Base-by-base conservation (phyloP, 2,329 filamentous ascomycete species). In the Fusarium sp. region DNA sequence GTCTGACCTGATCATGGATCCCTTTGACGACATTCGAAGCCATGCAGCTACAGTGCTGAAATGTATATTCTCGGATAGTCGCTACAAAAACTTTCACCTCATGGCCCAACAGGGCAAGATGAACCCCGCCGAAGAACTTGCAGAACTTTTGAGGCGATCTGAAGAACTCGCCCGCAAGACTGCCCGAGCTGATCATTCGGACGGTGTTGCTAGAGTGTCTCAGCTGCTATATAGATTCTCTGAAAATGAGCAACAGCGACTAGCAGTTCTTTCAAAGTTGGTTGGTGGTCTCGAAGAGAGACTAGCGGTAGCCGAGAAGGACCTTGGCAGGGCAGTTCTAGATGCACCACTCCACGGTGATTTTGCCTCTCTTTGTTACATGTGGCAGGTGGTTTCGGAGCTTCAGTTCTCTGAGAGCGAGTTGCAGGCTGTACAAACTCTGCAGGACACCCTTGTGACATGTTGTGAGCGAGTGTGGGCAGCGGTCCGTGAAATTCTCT, bases 1-100 rank as follows among this genome's bases (percentile, higher is more conserved):
- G 8, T 81, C 94, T 15, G 93, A 97, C 76, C 86, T 97, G 22
- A 79, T 97, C 9, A 83, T 97, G 75, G 92, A 99, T 72, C 93
- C 95, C 0, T 99, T 97, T 74, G 96, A 98, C 58, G 96, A 99
- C 77, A 92, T 98, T 6, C 86, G 95, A 69, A 88, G 86, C 43
- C 79, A 81, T 37, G 84, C 88, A 4, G 81, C 83, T 0, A 78
- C 77, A 3, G 79, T 89, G 3, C 71, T 92, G 28, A 77, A 75
- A 65, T 82, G 81, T 52, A 72, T 86, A n/a, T 81, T 87, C 40
- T 78, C 82, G 3, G 78, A 80, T 24, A 71, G 75, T 17, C 75
- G 79, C 24, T 81, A 78, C 40, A 68, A 65, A 13, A 62, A 62
- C 13, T 74, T 78, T 20, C 45, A 49, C 7, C 62, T 78, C 19